Conservation (phyloP, 2,329 filamentous ascomycete genomes). For the Fusarium temperatum region DNA sequence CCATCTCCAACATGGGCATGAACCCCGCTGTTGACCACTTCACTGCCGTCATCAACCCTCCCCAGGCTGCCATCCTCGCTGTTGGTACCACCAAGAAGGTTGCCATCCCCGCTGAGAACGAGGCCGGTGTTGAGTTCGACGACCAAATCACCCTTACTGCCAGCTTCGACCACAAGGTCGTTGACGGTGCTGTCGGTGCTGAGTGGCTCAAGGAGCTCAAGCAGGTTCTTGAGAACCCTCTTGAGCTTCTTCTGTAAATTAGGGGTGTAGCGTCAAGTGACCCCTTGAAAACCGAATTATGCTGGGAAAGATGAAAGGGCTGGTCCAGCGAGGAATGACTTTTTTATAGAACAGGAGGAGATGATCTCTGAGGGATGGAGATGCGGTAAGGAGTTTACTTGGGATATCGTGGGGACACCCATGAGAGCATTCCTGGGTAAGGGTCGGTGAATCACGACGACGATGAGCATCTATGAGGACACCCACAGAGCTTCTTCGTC, state of each 20-base stretch:
- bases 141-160: constrained; percentile 95
- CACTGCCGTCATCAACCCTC: constrained; percentile 98
- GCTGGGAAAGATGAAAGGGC: constrained; percentile 1
- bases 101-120: constrained; percentile 83
- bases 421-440: constrained; percentile 17
- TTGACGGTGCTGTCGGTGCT: constrained; percentile 94
- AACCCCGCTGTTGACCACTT: constrained; percentile 96
- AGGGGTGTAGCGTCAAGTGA: neutral
- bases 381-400: constrained; percentile 19
- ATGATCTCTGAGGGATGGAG: constrained; percentile 25
- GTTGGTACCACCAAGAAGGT: constrained; percentile 98
- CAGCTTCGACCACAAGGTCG: constrained; percentile 99
- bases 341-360: constrained; percentile 37
- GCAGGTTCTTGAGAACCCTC: constrained; percentile 96
- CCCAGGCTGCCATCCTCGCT: constrained; percentile 93
- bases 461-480: constrained; percentile 16
- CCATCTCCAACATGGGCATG: constrained; percentile 99
- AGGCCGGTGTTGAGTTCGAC: constrained; percentile 86
- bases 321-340: constrained; percentile 31
- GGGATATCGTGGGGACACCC: constrained; percentile 11
- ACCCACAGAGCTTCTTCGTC: constrained; percentile 21
- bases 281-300: neutral
- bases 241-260: constrained; percentile 87
- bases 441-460: constrained; percentile 8
- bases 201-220: constrained; percentile 98